phyloP scores from a whole-genome alignment of 2,329 filamentous ascomycete species.

The Plectosphaerella sp. region DNA sequence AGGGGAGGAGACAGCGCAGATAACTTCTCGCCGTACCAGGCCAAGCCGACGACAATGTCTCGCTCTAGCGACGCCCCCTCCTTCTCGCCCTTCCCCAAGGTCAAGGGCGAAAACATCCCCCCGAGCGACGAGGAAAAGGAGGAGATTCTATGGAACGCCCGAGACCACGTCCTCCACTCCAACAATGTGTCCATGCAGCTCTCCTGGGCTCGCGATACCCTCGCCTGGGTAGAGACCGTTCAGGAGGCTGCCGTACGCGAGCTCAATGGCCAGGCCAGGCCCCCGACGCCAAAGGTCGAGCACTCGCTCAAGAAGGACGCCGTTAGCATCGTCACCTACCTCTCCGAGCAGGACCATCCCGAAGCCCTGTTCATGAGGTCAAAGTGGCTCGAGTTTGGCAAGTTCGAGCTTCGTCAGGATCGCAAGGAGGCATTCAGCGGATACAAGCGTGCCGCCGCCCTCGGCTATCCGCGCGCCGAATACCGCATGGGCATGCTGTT shows the following conservation, averaged over 20 bases:
- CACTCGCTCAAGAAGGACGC: constrained; percentile 85
- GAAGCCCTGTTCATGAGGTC: constrained; percentile 91
- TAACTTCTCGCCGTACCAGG: constrained; percentile 22
- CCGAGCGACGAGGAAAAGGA: constrained; percentile 94
- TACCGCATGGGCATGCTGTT: constrained; percentile 99
- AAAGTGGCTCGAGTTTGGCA: constrained; percentile 98
- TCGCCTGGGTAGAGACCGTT: constrained; percentile 82
- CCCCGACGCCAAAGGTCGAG: constrained; percentile 76
- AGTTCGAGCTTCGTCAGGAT: constrained; percentile 85
- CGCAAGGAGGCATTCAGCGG: constrained; percentile 90
- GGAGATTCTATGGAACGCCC: constrained; percentile 78
- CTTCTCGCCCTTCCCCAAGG: constrained; percentile 88
- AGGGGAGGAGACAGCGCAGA: neutral
- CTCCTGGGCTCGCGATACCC: constrained; percentile 90
- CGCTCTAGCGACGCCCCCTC: constrained; percentile 60
- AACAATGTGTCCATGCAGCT: constrained; percentile 96
- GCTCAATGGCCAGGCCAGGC: constrained; percentile 42
- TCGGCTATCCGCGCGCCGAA: constrained; percentile 82
- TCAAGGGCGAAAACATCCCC: constrained; percentile 83
- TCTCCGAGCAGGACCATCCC: constrained; percentile 87
- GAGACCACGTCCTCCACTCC: constrained; percentile 79
- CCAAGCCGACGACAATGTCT: constrained; percentile 25
- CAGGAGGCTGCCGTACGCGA: constrained; percentile 72
- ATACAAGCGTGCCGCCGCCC: constrained; percentile 80
- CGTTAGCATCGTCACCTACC: constrained; percentile 84